Evolutionary conservation across 805 yeast species (phyloP), one percentile per base, ranked within the genome.

Genomic region (Debaryomyces maramus): DNA sequence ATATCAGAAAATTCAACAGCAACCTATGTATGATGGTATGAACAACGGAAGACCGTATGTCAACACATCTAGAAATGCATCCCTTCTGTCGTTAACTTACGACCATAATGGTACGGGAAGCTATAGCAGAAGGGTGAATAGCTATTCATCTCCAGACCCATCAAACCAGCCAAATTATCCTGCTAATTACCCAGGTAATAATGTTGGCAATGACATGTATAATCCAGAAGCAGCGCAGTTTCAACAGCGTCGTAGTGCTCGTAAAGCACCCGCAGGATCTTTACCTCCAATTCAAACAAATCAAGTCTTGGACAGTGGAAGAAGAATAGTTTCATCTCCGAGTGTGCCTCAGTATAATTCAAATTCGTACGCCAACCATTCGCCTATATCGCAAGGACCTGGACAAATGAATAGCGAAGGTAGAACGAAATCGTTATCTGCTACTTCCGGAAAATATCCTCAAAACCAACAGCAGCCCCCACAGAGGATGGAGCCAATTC

Each of bases 321-420:
- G 64, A 36, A 41, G 71, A 39, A 56, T 62, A n/a, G 66, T 56
- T 6, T 62, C 70, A 1, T 50, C 65, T 1, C 65, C 67, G 3
- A 42, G 38, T 6, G 43, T 56, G 16, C 49, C 53, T n/a, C 50
- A 48, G 11, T 39, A 44, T 34, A 33, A 24, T n/a, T 24, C 37
- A 9, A 15, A 29, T n/a, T 22, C 46, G 9, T 30, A 41, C 17
- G 32, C 32, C 3, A 37, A 32, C 32, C 7, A 19, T 20, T 34
- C 46, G 8, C 47, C 56, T 13, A 33, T 29, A 5, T 34, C 41
- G 10, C 47, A 46, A 8, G 42, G 34, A 9, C 18, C 38, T 17
- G 28, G 21, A 11, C 45, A 36, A 32, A 34, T 22, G 27, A 23
- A 36, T 13, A 36, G 36, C 27, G 51, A 47, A 16, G 21, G 36